phyloP scores from a whole-genome alignment of 768 basidiomycete species.

The Leccinum broughii region DNA sequence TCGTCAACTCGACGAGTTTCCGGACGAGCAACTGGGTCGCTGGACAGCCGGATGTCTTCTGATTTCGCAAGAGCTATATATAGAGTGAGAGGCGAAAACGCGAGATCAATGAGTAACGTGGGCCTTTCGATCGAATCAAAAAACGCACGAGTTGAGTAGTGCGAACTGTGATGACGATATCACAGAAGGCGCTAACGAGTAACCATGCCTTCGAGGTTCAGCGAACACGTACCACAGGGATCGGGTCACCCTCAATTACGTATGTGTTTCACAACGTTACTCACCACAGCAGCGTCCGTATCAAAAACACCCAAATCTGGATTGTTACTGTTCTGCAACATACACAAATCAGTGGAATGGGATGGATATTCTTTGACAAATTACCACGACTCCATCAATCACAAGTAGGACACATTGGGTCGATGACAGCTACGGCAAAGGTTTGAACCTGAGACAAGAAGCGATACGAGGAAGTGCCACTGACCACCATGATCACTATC shows the following conservation, averaged over 20 bases:
- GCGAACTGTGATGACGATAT: constrained; percentile 13
- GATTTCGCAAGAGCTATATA: constrained; percentile 6
- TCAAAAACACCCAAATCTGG: constrained; percentile 7
- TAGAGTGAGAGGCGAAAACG: not conserved
- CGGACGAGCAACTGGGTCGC: constrained; percentile 11
- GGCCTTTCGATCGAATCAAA: not conserved
- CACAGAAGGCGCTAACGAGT: constrained; percentile 13
- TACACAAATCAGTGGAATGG: not conserved
- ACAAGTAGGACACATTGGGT: constrained; percentile 5
- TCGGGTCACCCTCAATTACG: not conserved
- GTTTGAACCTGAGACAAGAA: not conserved
- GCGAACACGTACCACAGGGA: not conserved
- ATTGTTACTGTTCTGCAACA: not conserved
- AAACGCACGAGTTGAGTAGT: constrained; percentile 12
- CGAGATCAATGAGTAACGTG: not conserved
- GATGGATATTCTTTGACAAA: not conserved
- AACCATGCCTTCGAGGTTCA: constrained; percentile 10
- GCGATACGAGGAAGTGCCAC: not conserved
- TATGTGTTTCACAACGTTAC: not conserved
- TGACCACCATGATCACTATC: constrained; percentile 2
- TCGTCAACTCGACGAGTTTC: constrained; percentile 15
- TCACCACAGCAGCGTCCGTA: constrained; percentile 7
- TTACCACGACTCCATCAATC: constrained; percentile 6
- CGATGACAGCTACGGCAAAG: not conserved
- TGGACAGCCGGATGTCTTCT: not conserved